These are phyloP conservation scores for Aspergillus candidus DNA, from an alignment of 2,329 filamentous ascomycete species.

Conservation along the genomic window DNA sequence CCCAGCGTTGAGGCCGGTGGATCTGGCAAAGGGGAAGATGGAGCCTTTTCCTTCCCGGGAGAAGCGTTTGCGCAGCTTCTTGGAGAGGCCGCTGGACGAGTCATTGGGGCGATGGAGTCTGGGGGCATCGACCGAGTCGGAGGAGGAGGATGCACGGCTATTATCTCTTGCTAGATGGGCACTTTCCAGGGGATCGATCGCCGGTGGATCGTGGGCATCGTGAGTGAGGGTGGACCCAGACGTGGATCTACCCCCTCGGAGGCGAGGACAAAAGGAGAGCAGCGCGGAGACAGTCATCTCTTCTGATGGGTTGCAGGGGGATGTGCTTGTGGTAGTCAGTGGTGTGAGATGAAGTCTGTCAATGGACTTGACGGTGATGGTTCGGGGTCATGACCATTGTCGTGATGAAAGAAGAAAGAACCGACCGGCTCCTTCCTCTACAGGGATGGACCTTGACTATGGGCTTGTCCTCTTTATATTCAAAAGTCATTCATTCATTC, in stretches of 20 bases:
- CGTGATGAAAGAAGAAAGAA: not conserved
- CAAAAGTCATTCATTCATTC: too few relatives aligned
- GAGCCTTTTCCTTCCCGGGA: conserved; percentile 25
- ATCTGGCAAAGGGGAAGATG: conserved; percentile 3
- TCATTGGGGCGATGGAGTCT: conserved; percentile 5
- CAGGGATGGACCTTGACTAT: not conserved
- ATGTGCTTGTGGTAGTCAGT: too few relatives aligned
- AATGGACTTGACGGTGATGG: too few relatives aligned
- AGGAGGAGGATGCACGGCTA: conserved; percentile 5
- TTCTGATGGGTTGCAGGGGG: too few relatives aligned
- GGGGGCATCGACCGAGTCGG: conserved; percentile 7
- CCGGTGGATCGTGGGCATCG: too few relatives aligned
- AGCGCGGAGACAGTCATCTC: too few relatives aligned
- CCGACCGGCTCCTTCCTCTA: not conserved
- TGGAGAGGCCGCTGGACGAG: conserved; percentile 21
- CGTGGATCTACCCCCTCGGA: not conserved
- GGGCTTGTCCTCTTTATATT: too few relatives aligned
- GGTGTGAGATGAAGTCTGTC: too few relatives aligned
- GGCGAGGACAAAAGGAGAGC: too few relatives aligned
- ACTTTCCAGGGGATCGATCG: too few relatives aligned
- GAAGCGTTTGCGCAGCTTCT: conserved; percentile 27
- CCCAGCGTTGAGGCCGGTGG: conserved; percentile 3
- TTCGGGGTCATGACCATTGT: too few relatives aligned
- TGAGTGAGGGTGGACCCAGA: too few relatives aligned
- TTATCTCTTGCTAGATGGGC: not conserved